Percentiles rank a stretch among this genome's conserved stretches.
These are phyloP conservation scores for Alternaria sp. DNA, from an alignment of 2,329 filamentous ascomycete species.

Conservation along the genomic window DNA sequence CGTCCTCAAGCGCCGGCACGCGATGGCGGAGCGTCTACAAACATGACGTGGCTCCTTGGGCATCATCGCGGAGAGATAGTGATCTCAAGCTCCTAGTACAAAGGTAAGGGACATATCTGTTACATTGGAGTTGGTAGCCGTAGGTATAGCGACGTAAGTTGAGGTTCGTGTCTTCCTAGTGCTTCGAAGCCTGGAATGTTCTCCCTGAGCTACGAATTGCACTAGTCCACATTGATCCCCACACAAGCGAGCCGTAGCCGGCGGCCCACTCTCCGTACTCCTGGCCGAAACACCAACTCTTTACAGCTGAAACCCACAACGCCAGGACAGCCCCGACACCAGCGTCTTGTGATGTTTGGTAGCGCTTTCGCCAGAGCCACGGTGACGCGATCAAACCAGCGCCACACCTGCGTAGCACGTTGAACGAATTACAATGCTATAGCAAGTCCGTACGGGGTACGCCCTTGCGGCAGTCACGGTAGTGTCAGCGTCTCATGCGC, in stretches of 20 bases:
- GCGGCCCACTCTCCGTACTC: conserved; percentile 5
- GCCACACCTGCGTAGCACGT: conserved; percentile 1
- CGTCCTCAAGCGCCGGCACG: background rate
- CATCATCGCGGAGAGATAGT: background rate
- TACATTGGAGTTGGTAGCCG: background rate
- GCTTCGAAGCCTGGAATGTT: conserved; percentile 2
- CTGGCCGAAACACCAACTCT: conserved; percentile 28
- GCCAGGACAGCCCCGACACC: conserved; percentile 34
- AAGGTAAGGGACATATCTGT: background rate
- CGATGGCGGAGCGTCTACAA: background rate
- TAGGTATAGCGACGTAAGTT: background rate
- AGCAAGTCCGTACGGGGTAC: background rate
- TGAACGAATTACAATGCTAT: conserved; percentile 15
- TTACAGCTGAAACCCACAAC: conserved; percentile 33
- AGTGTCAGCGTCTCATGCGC: conserved; percentile 14
- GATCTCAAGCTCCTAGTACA: too few relatives aligned
- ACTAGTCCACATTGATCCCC: background rate
- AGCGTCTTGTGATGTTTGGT: conserved; percentile 31
- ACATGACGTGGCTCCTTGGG: background rate
- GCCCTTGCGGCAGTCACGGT: conserved; percentile 9
- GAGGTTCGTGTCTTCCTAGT: background rate
- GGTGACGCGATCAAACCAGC: conserved; percentile 9
- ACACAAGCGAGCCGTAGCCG: background rate
- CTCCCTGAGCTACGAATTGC: background rate
- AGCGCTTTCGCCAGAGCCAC: conserved; percentile 5